Evolutionary conservation across 768 basidiomycete genomes (phyloP).

Genomic region (Kwoniella newhampshirensis): DNA sequence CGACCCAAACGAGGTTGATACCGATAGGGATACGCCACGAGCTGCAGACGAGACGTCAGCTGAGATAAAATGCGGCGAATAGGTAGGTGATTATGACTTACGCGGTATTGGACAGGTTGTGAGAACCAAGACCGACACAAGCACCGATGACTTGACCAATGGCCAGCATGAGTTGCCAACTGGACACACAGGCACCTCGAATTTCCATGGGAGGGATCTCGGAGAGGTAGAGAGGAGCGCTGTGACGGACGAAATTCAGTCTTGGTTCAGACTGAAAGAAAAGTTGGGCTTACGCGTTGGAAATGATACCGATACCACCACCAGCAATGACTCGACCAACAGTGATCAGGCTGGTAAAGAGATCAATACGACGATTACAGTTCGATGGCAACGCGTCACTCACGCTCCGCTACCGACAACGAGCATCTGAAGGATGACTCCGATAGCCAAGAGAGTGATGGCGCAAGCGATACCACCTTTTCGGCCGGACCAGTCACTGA

Average conservation of each 20-base stretch:
- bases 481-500: conserved; percentile 44
- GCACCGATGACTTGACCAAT: conserved; percentile 54
- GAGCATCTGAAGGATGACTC: conserved; percentile 44
- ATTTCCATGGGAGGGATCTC: conserved; percentile 52
- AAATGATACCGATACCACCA: conserved; percentile 48
- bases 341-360: conserved; percentile 30
- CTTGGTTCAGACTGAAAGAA: not conserved
- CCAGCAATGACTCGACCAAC: conserved; percentile 53
- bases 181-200: conserved; percentile 50
- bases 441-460: conserved; percentile 43
- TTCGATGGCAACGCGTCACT: not conserved
- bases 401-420: conserved; percentile 30
- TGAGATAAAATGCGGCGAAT: not conserved
- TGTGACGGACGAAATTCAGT: conserved; percentile 1
- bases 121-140: conserved; percentile 49
- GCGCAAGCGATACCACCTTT: conserved; percentile 47
- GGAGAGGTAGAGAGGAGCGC: conserved; percentile 51
- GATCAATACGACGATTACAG: not conserved
- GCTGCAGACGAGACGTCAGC: conserved; percentile 2
- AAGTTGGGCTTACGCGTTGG: conserved; percentile 31
- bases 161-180: conserved; percentile 52
- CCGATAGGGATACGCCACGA: conserved; percentile 48
- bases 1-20: conserved; percentile 49
- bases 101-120: conserved; percentile 29
- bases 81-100: conserved; percentile 1